A percentile compares a stretch with the other conserved stretches of the same genome.
These are phyloP conservation scores for Phytopythium mirpurense DNA, from an alignment of 352 stramenopile species.

Conservation along the genomic window DNA sequence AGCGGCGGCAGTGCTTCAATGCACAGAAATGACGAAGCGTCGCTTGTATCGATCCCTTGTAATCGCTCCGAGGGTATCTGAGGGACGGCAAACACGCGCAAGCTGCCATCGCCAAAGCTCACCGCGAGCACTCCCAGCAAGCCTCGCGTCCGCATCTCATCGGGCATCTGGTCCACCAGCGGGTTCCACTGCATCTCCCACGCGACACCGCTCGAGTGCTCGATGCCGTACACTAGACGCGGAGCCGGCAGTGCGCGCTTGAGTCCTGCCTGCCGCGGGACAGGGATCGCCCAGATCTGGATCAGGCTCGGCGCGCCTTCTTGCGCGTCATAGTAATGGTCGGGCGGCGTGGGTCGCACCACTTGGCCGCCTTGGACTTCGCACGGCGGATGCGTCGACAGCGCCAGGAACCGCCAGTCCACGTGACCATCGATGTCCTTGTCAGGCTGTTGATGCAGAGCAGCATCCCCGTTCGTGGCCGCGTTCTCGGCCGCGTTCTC, in stretches of 20 bases:
- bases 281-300: slow-evolving; percentile 75
- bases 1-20: slow-evolving; percentile 43
- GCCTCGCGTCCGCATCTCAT: slow-evolving; percentile 11
- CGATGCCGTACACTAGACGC: slow-evolving; percentile 66
- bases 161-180: slow-evolving; percentile 33
- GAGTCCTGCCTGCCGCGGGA: slow-evolving; percentile 2
- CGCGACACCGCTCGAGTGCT: slow-evolving; percentile 64
- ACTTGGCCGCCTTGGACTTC: slow-evolving; percentile 49
- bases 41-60: slow-evolving; percentile 3
- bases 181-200: slow-evolving; percentile 83
- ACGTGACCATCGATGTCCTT: slow-evolving; percentile 2
- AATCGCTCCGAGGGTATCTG: slow-evolving; percentile 31
- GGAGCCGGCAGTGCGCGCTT: slow-evolving; percentile 7
- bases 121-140: slow-evolving; percentile 61
- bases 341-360: slow-evolving; percentile 56
- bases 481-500: slow-evolving; percentile 23
- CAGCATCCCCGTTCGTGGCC: neutral
- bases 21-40: slow-evolving; percentile 2
- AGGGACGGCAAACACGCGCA: slow-evolving; percentile 68
- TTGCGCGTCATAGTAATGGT: slow-evolving; percentile 71
- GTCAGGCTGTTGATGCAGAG: neutral
- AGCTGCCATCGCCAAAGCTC: slow-evolving; percentile 69
- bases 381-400: slow-evolving; percentile 68
- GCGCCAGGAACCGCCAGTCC: slow-evolving; percentile 54
- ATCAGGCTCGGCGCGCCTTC: slow-evolving; percentile 49